Evolutionary conservation across 2,329 filamentous ascomycete species (phyloP).

Genomic region (Scedosporium boydii): DNA sequence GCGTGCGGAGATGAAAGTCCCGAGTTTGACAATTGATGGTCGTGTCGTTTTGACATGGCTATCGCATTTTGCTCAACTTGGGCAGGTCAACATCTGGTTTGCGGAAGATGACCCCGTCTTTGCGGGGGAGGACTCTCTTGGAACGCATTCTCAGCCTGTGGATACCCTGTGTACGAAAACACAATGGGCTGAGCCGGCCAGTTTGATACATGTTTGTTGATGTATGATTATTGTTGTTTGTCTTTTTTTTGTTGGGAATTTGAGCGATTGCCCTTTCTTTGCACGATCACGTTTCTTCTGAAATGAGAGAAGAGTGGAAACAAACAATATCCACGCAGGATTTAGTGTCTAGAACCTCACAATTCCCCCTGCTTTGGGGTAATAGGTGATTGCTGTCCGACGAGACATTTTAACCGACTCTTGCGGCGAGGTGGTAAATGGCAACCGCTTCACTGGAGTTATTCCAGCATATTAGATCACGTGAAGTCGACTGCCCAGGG

Average conservation of each 20-base stretch:
- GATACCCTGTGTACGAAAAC: neutral
- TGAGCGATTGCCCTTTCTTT: neutral
- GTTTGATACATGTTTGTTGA: constrained; percentile 5
- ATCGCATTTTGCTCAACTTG: constrained; percentile 3
- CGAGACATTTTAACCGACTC: no score
- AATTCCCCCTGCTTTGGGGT: no score
- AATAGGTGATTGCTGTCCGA: no score
- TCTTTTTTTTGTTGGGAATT: neutral
- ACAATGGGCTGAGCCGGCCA: constrained; percentile 2
- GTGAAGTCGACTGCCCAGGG: no score
- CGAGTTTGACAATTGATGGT: constrained; percentile 28
- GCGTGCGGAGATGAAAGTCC: constrained; percentile 71
- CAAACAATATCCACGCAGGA: no score
- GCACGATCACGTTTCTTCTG: neutral
- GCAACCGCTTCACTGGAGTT: no score
- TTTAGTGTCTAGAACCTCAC: no score
- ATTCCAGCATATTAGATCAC: no score
- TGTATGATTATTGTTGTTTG: neutral
- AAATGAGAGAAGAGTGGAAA: no score
- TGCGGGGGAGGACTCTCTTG: neutral
- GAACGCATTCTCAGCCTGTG: neutral
- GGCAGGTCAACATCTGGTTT: constrained; percentile 3
- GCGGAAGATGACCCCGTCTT: neutral
- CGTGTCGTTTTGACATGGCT: constrained; percentile 40
- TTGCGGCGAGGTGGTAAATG: no score